A percentile compares a stretch with the other conserved stretches of the same genome.
phyloP scores from a whole-genome alignment of 208 protist species.

The Trichomonas vaginalis region DNA sequence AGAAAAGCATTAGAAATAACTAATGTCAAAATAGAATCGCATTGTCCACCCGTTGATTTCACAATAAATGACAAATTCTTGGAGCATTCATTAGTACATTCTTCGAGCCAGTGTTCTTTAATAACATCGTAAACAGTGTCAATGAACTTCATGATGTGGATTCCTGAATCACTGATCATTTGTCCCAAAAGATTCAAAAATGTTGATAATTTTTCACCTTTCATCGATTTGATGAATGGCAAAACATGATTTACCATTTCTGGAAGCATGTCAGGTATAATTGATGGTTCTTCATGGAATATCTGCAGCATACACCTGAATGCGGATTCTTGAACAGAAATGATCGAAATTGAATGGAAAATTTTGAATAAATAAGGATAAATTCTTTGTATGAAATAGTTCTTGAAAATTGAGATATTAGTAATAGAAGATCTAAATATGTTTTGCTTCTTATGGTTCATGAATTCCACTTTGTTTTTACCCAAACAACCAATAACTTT shows the following conservation, averaged over 20 bases:
- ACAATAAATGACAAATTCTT: background rate
- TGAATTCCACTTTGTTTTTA: background rate
- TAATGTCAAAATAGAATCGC: background rate
- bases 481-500: background rate
- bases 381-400: background rate
- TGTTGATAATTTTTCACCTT: background rate
- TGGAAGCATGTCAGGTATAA: background rate
- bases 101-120: background rate
- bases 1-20: background rate
- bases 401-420: background rate
- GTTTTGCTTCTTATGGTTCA: background rate
- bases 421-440: background rate
- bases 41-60: background rate
- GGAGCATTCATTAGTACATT: background rate
- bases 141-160: background rate
- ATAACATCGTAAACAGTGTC: background rate
- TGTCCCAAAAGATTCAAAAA: background rate
- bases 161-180: background rate
- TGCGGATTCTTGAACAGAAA: background rate
- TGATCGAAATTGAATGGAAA: background rate
- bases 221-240: background rate
- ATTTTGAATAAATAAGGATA: background rate
- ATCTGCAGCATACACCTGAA: background rate
- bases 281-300: background rate
- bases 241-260: background rate